Percentiles rank a stretch among this genome's conserved stretches.
Evolutionary conservation across 108 stramenopile genomes (phyloP).

Genomic region (Stephanodiscus triporus): DNA sequence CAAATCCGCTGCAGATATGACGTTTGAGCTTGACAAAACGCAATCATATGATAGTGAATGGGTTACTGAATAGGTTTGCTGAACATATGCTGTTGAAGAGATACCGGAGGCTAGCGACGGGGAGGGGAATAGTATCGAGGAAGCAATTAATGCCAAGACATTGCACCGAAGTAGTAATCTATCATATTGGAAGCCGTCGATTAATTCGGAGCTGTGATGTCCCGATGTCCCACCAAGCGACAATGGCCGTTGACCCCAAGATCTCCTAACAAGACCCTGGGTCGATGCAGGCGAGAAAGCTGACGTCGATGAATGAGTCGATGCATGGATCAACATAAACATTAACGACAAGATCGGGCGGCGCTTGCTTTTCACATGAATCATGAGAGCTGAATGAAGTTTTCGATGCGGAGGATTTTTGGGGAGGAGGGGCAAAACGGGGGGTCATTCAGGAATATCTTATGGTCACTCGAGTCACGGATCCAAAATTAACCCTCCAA

Average conservation of each 20-base stretch:
- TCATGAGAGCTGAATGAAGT: too few species aligned
- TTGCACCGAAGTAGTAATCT: background rate
- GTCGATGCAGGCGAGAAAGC: background rate
- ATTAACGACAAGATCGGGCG: background rate
- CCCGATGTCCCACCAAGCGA: background rate
- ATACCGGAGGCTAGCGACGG: background rate
- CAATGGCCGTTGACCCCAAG: background rate
- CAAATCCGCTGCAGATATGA: background rate
- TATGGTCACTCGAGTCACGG: too few species aligned
- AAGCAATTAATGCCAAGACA: background rate
- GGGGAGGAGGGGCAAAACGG: too few species aligned
- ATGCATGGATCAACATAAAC: background rate
- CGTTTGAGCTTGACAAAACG: background rate
- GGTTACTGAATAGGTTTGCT: background rate
- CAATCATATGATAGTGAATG: too few species aligned
- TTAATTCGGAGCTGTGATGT: background rate
- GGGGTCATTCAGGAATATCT: too few species aligned
- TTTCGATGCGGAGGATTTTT: too few species aligned
- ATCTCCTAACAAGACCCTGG: background rate
- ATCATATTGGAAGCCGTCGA: background rate
- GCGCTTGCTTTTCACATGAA: too few species aligned
- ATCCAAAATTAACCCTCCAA: too few species aligned
- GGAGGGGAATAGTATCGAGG: background rate
- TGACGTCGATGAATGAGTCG: background rate
- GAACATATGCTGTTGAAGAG: conserved; percentile 1